These are phyloP conservation scores for Podospora didyma DNA, from an alignment of 495 filamentous ascomycete species.

Conservation along the genomic window DNA sequence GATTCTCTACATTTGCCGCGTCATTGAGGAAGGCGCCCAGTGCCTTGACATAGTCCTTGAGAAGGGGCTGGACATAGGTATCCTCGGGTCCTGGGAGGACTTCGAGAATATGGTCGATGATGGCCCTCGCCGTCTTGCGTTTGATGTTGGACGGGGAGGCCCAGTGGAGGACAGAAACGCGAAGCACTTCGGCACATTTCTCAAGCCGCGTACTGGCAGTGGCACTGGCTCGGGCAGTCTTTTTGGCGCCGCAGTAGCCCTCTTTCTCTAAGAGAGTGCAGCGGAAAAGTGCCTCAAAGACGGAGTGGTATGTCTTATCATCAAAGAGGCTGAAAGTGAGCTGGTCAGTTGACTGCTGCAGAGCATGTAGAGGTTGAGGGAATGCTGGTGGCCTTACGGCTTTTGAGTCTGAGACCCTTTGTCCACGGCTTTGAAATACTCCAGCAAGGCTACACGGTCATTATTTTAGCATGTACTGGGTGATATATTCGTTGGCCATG, in stretches of 20 bases:
- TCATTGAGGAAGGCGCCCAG: constrained; percentile 65
- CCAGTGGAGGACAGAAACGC: constrained; percentile 64
- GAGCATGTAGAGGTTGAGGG: constrained; percentile 4
- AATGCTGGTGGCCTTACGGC: constrained; percentile 1
- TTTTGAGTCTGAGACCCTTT: constrained; percentile 17
- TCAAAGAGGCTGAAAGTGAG: constrained; percentile 32
- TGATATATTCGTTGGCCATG: neutral
- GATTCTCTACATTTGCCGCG: constrained; percentile 72
- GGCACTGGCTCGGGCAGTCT: constrained; percentile 41
- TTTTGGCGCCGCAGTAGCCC: constrained; percentile 52
- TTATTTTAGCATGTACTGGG: too few relatives aligned
- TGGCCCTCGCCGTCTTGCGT: constrained; percentile 67
- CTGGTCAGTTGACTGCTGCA: neutral
- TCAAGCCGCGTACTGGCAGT: constrained; percentile 56
- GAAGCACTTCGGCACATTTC: constrained; percentile 66
- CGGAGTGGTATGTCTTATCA: constrained; percentile 74
- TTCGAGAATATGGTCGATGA: constrained; percentile 79
- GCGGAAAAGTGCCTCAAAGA: constrained; percentile 78
- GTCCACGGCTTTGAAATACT: constrained; percentile 20
- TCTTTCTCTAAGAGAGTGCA: constrained; percentile 64
- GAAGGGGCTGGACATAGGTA: constrained; percentile 66
- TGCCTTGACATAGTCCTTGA: constrained; percentile 73
- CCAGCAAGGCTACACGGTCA: constrained; percentile 42
- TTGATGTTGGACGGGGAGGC: constrained; percentile 55
- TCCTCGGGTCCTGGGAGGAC: constrained; percentile 60